Evolutionary conservation across 2,329 filamentous ascomycete genomes (phyloP), one percentile per base, ranked within the genome.

Genomic region (Diaporthe aspalathi): DNA sequence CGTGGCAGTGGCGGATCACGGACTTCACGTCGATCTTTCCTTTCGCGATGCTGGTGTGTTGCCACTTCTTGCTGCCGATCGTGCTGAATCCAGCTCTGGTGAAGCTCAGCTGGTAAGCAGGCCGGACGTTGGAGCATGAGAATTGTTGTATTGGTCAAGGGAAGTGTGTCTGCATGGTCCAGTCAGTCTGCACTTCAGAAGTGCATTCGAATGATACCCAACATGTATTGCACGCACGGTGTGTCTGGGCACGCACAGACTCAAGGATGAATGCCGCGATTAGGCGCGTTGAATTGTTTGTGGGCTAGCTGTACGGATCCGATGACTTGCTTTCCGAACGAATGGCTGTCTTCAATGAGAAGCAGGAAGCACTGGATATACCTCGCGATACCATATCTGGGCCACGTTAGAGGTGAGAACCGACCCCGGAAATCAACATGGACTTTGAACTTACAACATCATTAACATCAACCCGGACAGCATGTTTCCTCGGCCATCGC

Each of bases 41-140:
- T 27, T 78, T 92, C 29, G 80, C 79, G 27, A 84, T 82, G 49
- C 81, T 89, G 47, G 81, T 90, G 14, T 79, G 84, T 54, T 83
- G 82, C 47, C 88, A 91, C 77, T 88, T 90, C 76, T 78, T 88
- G 50, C 78, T 91, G 71, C 89, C 89, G 12, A 85, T 92, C 62
- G 83, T 84, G 70, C 79, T 91, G 73, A 91, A 91, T 75, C 90
- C 90, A 24, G 88, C 87, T 65, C 77, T 91, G 81, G 91, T 92
- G 89, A 84, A 86, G 77, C 89, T 90, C 76, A 88, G 86, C 54
- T 90, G 85, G 83, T 90, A 83, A 63, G 35, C n/a, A n/a, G 35
- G 16, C n/a, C 1, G 11, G 22, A 2, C 5, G 35, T 27, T 22
- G 38, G 9, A 7, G 20, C n/a, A 7, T 16, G 5, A 22, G 22